A percentile compares a stretch with the other conserved stretches of the same genome.
These are phyloP conservation scores for Ophidiomyces ophidiicola DNA, from an alignment of 2,329 filamentous ascomycete species.

Conservation along the genomic window DNA sequence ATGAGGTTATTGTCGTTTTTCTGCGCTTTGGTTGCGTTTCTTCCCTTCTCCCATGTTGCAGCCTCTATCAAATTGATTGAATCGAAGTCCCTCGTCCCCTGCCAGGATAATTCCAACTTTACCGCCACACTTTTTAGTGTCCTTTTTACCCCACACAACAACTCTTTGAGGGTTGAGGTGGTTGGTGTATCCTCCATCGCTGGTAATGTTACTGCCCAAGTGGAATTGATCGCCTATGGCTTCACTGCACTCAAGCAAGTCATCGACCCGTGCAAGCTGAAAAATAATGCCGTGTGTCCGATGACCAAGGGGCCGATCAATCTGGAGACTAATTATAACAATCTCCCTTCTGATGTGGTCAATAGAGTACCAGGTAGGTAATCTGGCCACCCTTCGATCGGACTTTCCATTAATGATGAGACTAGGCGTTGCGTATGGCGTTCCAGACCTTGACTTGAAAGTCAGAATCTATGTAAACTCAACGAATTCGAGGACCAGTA, in stretches of 20 bases:
- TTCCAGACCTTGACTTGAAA: slow-evolving; percentile 81
- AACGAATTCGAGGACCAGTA: slow-evolving; percentile 48
- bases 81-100: slow-evolving; percentile 73
- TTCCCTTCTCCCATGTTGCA: slow-evolving; percentile 36
- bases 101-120: slow-evolving; percentile 73
- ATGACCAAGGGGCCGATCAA: slow-evolving; percentile 78
- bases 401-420: slow-evolving; percentile 6
- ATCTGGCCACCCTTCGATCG: neutral
- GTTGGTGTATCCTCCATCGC: slow-evolving; percentile 72
- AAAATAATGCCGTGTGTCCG: slow-evolving; percentile 64
- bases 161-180: slow-evolving; percentile 59
- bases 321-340: slow-evolving; percentile 53
- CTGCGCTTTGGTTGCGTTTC: slow-evolving; percentile 29
- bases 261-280: slow-evolving; percentile 60
- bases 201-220: slow-evolving; percentile 66
- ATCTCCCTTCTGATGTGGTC: slow-evolving; percentile 45
- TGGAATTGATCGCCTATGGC: slow-evolving; percentile 71
- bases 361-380: slow-evolving; percentile 53
- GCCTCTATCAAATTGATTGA: slow-evolving; percentile 57
- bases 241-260: slow-evolving; percentile 55
- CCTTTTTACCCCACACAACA: slow-evolving; percentile 51
- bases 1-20: slow-evolving; percentile 18
- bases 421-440: slow-evolving; percentile 64
- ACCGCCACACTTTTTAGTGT: slow-evolving; percentile 83
- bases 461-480: slow-evolving; percentile 72